phyloP scores from a whole-genome alignment of 2,329 filamentous ascomycete species.

The Elsinoe ampelina region DNA sequence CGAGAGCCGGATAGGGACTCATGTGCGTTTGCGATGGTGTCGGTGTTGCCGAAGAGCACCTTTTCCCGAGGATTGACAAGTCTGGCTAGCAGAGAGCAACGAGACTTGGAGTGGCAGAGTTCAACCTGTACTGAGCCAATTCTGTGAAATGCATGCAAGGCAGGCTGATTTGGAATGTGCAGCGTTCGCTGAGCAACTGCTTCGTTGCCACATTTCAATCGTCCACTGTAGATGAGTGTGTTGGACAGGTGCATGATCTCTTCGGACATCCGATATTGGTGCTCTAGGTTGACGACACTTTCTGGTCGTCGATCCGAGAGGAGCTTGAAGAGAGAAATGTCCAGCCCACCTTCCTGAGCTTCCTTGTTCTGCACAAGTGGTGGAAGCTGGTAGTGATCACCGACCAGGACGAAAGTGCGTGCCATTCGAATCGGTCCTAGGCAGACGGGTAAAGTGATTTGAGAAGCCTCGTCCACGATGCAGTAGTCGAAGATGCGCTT shows the following conservation, averaged over 20 bases:
- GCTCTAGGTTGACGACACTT: constrained; percentile 83
- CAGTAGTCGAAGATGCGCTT: constrained; percentile 93
- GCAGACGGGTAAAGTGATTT: constrained; percentile 92
- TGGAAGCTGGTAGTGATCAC: constrained; percentile 92
- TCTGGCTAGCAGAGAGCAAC: constrained; percentile 65
- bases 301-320: constrained; percentile 80
- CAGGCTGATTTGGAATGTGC: constrained; percentile 45
- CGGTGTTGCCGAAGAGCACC: constrained; percentile 84
- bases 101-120: constrained; percentile 19
- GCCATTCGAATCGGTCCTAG: constrained; percentile 90
- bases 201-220: constrained; percentile 78
- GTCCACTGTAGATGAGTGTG: constrained; percentile 82
- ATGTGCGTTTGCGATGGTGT: constrained; percentile 54
- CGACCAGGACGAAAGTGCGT: constrained; percentile 84
- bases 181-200: constrained; percentile 62
- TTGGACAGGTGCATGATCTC: constrained; percentile 95
- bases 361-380: constrained; percentile 89
- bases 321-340: constrained; percentile 87
- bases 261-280: constrained; percentile 97
- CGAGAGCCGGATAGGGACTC: constrained; percentile 74
- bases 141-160: constrained; percentile 28
- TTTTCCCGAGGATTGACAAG: constrained; percentile 61
- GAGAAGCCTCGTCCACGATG: constrained; percentile 95
- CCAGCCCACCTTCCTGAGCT: constrained; percentile 74
- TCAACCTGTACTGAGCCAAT: constrained; percentile 1